These are phyloP conservation scores for Mesostigma viride DNA, from an alignment of 139 green algal genomes.

Conservation along the genomic window DNA sequence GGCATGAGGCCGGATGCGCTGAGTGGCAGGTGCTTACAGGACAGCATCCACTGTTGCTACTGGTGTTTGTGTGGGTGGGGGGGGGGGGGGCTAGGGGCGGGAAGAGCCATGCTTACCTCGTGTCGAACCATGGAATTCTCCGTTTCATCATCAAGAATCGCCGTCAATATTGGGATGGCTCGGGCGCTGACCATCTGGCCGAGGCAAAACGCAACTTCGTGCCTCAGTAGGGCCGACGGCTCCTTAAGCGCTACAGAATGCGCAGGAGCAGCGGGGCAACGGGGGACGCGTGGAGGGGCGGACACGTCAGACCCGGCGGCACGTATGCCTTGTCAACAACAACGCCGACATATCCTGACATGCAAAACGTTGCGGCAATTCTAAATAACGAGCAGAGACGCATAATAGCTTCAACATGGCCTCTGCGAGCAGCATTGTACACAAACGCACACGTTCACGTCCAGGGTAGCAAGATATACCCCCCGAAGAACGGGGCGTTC, in stretches of 20 bases:
- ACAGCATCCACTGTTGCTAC: not conserved
- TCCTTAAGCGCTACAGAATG: constrained; percentile 29
- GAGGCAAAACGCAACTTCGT: constrained; percentile 81
- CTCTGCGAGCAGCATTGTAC: too few relatives aligned
- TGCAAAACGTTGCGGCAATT: too few relatives aligned
- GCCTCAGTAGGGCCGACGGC: constrained; percentile 29
- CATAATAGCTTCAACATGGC: too few relatives aligned
- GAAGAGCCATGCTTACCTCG: constrained; percentile 19
- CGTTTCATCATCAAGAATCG: constrained; percentile 14
- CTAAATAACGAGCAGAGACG: too few relatives aligned
- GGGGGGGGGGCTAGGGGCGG: not conserved
- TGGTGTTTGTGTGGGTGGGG: not conserved
- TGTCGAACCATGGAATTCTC: constrained; percentile 33
- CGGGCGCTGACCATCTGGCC: constrained; percentile 76
- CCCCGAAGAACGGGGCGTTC: too few relatives aligned
- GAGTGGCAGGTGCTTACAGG: not conserved
- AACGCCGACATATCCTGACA: too few relatives aligned
- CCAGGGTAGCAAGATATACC: too few relatives aligned
- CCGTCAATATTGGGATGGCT: constrained; percentile 11
- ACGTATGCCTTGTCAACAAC: too few relatives aligned
- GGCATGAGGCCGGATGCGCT: not conserved
- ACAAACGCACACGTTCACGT: too few relatives aligned
- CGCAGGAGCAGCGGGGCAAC: too few relatives aligned
- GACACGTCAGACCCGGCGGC: too few relatives aligned
- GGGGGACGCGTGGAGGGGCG: too few relatives aligned